A percentile compares a stretch with the other conserved stretches of the same genome.
These are phyloP conservation scores for Mortierella sp. DNA, from an alignment of 371 early-diverging fungal species.

Conservation along the genomic window DNA sequence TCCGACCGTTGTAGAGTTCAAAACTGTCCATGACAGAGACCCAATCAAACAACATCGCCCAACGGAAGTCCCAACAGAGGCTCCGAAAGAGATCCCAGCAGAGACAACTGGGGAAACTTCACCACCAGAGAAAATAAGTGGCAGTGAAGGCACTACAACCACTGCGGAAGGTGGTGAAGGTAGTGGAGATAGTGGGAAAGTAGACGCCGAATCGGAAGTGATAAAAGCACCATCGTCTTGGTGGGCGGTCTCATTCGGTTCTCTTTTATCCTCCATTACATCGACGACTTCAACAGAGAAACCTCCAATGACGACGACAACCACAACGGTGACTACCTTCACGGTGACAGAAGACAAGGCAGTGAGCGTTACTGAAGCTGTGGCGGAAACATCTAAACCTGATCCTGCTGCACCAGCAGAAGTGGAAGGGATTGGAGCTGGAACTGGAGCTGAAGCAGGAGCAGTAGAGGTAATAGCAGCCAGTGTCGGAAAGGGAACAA, in stretches of 20 bases:
- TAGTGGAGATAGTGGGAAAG: neutral
- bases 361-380: neutral
- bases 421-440: neutral
- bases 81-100: neutral
- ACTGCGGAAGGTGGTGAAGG: neutral
- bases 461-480: constrained; percentile 2
- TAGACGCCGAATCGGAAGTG: constrained; percentile 8
- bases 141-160: neutral
- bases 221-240: constrained; percentile 47
- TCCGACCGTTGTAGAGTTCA: constrained; percentile 47
- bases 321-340: constrained; percentile 37
- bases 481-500: constrained; percentile 9
- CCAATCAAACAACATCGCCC: constrained; percentile 18
- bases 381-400: neutral
- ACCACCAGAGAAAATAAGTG: neutral
- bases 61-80: neutral
- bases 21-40: constrained; percentile 34
- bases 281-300: constrained; percentile 7
- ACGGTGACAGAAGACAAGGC: constrained; percentile 22
- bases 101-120: neutral
- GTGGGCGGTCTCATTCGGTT: constrained; percentile 52
- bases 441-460: neutral
- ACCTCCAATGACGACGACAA: constrained; percentile 27
- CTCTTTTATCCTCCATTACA: constrained; percentile 20
- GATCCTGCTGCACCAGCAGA: neutral